Evolutionary conservation across 371 early-diverging fungal species (phyloP).

Genomic region (Saksenaea vasiformis): DNA sequence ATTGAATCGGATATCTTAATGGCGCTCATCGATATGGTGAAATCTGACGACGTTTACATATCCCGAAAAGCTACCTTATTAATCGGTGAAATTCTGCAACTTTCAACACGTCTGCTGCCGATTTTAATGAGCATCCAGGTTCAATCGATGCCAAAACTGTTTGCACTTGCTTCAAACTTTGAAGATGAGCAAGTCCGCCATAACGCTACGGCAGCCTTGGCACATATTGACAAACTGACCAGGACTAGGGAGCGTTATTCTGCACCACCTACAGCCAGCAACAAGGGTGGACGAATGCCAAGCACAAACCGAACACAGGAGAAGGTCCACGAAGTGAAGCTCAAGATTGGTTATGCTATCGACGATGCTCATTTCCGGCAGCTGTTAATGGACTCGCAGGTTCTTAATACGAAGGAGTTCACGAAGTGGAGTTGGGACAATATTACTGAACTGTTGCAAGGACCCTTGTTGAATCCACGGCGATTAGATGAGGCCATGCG

Average conservation of each 20-base stretch:
- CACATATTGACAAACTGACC: slow-evolving; percentile 71
- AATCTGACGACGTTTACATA: slow-evolving; percentile 52
- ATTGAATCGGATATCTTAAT: slow-evolving; percentile 82
- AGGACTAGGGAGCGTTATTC: slow-evolving; percentile 40
- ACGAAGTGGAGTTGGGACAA: slow-evolving; percentile 86
- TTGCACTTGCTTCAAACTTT: slow-evolving; percentile 77
- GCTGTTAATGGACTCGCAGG: slow-evolving; percentile 72
- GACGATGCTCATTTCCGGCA: slow-evolving; percentile 76
- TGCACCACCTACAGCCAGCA: slow-evolving; percentile 13
- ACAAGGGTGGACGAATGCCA: slow-evolving; percentile 26
- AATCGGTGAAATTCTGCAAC: slow-evolving; percentile 76
- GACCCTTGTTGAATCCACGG: slow-evolving; percentile 71
- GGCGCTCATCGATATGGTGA: slow-evolving; percentile 57
- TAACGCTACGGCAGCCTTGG: slow-evolving; percentile 71
- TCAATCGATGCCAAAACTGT: slow-evolving; percentile 76
- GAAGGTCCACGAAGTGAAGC: slow-evolving; percentile 69
- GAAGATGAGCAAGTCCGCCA: slow-evolving; percentile 76
- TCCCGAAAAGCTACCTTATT: slow-evolving; percentile 69
- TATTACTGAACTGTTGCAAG: slow-evolving; percentile 74
- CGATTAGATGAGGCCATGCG: slow-evolving; percentile 80
- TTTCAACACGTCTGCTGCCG: slow-evolving; percentile 72
- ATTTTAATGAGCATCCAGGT: slow-evolving; percentile 57
- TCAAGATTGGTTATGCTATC: slow-evolving; percentile 70
- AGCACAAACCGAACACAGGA: slow-evolving; percentile 39
- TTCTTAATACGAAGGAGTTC: slow-evolving; percentile 73